Percentiles rank a stretch among this genome's conserved stretches.
These are phyloP conservation scores for Ophiobolus disseminans DNA, from an alignment of 2,329 filamentous ascomycete species.

Conservation along the genomic window DNA sequence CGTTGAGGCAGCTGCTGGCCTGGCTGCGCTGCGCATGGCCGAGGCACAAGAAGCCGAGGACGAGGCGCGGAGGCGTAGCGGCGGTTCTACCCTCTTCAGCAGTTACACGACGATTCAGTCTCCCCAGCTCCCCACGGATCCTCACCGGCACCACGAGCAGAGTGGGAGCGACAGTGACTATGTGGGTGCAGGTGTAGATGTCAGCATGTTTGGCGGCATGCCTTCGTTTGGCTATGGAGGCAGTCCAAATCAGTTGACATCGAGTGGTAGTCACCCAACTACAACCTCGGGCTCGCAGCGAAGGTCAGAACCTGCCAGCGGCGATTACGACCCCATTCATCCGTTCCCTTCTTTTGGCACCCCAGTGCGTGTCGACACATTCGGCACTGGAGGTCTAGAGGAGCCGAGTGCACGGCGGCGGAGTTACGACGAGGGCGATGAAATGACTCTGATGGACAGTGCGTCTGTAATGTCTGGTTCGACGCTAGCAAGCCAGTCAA, in stretches of 20 bases:
- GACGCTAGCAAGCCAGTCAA: conserved; percentile 29
- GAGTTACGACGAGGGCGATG: conserved; percentile 94
- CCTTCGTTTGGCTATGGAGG: conserved; percentile 68
- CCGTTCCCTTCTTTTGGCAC: conserved; percentile 64
- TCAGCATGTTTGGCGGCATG: conserved; percentile 74
- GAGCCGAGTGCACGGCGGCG: conserved; percentile 74
- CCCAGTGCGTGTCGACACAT: conserved; percentile 81
- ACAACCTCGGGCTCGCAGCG: conserved; percentile 56
- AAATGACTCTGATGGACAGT: conserved; percentile 60
- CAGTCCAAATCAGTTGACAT: conserved; percentile 52
- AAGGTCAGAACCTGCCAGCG: conserved; percentile 52
- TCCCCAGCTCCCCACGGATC: conserved; percentile 50
- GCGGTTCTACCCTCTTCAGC: conserved; percentile 61
- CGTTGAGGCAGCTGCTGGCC: conserved; percentile 82
- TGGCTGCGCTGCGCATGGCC: conserved; percentile 83
- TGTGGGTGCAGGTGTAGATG: conserved; percentile 66
- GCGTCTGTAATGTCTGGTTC: conserved; percentile 33
- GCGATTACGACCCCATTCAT: conserved; percentile 58
- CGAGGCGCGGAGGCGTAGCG: conserved; percentile 65
- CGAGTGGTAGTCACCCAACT: conserved; percentile 48
- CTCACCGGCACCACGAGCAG: conserved; percentile 22
- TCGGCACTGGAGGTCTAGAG: conserved; percentile 86
- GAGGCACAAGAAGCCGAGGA: conserved; percentile 75
- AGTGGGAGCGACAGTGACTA: conserved; percentile 72
- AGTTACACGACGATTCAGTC: conserved; percentile 53